Base-by-base conservation (phyloP, 805 yeast species). In the Metschnikowia hibisci region DNA sequence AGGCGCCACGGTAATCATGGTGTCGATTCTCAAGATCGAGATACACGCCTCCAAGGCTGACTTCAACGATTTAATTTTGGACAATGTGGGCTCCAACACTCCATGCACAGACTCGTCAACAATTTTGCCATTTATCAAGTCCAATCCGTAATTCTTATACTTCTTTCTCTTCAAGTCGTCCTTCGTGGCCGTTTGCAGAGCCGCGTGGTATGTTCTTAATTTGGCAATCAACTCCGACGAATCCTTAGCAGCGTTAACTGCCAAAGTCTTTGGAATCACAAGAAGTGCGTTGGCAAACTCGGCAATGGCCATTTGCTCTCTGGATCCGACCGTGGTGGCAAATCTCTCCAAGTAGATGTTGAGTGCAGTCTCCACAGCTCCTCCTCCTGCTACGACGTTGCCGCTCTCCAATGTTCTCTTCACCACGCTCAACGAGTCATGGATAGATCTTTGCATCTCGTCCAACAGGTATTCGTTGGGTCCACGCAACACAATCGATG, bases 1-100 rank as follows among this genome's bases (percentile, higher is more conserved):
- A 10, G 99, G 99, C 57, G 91, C 95, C 49, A 93, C 96, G 38
- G 88, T 87, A 59, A 93, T 91, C 95, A 91, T 90, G 39, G 99
- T 93, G 66, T 93, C 99, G 59, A 93, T 93, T 75, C 99, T 83
- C 57, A 95, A 75, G 51, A 93, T 93, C 28, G 98, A 96, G 65
- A 95, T 82, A 69, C 99, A 93, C 3, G 99, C 99, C 73, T 93
- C 99, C 54, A 93, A 78, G 5, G 99, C 98, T 47, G 95, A 84
- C 67, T 95, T 90, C 63, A 95, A 78, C 9, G 96, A 83, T 66
- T 89, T 90, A 60, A 93, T 77, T 71, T 93, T 93, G 58, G 95
- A 83, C 60, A 93, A 76, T 13, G 97, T 86, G 42, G 99, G 99
- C 67, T 93, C 99, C 54, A 93, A 75, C 23, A 93, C 96, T 50